Conservation (phyloP, 305 asterid species). For the Andrographis paniculata region DNA sequence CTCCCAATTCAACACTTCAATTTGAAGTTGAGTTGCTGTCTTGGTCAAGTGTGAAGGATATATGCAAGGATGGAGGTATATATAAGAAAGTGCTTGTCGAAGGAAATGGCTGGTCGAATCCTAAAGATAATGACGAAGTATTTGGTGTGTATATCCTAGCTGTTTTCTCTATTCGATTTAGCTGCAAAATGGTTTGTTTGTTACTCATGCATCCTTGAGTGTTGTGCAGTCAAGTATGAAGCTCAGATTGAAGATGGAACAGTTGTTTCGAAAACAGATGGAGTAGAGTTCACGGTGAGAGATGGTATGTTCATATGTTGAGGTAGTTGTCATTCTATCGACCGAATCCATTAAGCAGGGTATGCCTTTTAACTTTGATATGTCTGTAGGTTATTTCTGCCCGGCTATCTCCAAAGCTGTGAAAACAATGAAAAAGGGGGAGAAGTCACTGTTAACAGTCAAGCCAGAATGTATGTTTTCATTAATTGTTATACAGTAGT, state of each 20-base stretch:
- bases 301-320: constrained; percentile 42
- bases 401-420: constrained; percentile 64
- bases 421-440: constrained; percentile 78
- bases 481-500: background rate
- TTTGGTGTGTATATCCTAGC: constrained; percentile 27
- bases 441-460: constrained; percentile 48
- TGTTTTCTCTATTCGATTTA: background rate
- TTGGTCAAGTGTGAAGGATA: constrained; percentile 76
- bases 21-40: constrained; percentile 75
- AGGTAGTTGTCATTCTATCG: background rate
- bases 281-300: constrained; percentile 48
- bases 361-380: background rate
- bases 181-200: background rate
- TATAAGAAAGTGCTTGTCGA: constrained; percentile 49
- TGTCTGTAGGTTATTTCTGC: constrained; percentile 57
- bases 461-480: constrained; percentile 53
- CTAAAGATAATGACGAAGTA: constrained; percentile 70
- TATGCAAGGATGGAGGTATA: constrained; percentile 74
- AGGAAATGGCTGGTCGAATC: constrained; percentile 78
- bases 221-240: constrained; percentile 63
- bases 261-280: constrained; percentile 43
- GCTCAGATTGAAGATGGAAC: constrained; percentile 58
- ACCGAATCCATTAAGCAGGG: background rate
- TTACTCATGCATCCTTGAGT: constrained; percentile 7
- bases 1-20: constrained; percentile 69